Conservation (phyloP, 805 yeast species). For the Pichia nanzhaoensis region DNA sequence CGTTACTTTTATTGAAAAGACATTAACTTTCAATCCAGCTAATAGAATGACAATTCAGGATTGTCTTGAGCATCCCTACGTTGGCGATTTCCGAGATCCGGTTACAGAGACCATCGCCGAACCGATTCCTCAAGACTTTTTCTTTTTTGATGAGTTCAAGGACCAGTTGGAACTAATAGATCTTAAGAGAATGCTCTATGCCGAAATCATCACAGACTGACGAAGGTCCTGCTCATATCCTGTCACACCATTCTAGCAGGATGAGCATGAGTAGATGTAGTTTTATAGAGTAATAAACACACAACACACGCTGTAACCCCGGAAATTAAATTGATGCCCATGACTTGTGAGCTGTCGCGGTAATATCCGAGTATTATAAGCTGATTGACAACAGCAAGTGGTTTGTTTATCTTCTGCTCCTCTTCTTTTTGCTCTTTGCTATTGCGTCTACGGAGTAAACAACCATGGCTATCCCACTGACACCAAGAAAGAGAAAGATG, state of each 20-base stretch:
- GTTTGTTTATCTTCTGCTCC: slow-evolving; percentile 1
- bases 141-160: slow-evolving; percentile 47
- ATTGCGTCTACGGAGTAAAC: not conserved
- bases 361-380: no score
- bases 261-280: no score
- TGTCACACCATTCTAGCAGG: no score
- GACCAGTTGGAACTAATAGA: slow-evolving; percentile 45
- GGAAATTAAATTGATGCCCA: no score
- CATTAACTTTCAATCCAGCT: slow-evolving; percentile 76
- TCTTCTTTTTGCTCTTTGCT: slow-evolving; percentile 12
- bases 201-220: slow-evolving; percentile 38
- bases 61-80: slow-evolving; percentile 77
- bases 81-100: slow-evolving; percentile 60
- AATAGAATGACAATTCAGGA: slow-evolving; percentile 76
- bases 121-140: slow-evolving; percentile 49
- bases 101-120: slow-evolving; percentile 60
- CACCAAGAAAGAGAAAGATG: slow-evolving; percentile 33
- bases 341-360: no score
- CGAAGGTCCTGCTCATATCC: no score
- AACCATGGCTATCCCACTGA: slow-evolving; percentile 8
- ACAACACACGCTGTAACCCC: no score
- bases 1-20: slow-evolving; percentile 57
- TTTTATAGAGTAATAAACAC: no score
- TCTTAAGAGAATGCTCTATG: slow-evolving; percentile 45
- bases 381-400: no score